Conservation (phyloP, 78 protist genomes). For the Dictyostelium brefeldianum region DNA sequence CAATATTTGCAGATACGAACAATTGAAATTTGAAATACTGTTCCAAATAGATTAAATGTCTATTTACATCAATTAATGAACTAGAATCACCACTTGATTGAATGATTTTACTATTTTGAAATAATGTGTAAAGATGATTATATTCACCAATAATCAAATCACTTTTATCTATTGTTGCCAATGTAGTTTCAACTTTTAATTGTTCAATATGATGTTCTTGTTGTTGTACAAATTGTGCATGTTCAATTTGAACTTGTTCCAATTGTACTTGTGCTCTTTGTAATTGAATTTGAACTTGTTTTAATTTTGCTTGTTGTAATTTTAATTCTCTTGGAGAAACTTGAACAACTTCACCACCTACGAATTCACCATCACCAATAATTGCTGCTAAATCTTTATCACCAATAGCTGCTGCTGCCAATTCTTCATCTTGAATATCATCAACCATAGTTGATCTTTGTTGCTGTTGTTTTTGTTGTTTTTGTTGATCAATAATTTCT, state of each 20-base stretch:
- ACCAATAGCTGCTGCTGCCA: no score
- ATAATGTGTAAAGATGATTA: not conserved
- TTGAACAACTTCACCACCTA: no score
- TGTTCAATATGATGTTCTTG: not conserved
- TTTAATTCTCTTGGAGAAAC: no score
- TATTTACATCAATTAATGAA: not conserved
- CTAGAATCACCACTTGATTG: not conserved
- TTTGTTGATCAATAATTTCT: no score
- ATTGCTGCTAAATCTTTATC: no score
- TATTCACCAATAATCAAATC: not conserved
- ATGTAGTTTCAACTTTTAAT: not conserved
- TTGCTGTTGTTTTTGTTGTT: no score
- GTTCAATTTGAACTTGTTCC: not conserved
- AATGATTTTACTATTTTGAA: not conserved
- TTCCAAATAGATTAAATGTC: not conserved
- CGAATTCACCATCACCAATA: no score
- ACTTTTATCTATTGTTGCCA: not conserved
- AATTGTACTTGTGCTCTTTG: not conserved
- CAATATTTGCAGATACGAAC: not conserved
- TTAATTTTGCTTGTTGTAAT: no score
- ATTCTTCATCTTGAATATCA: no score
- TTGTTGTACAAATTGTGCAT: slow-evolving; percentile 1
- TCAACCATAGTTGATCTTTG: no score
- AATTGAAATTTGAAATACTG: not conserved
- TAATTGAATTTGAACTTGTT: not conserved